These are phyloP conservation scores for Solanum virginianum DNA, from an alignment of 257 asterid species.

Conservation along the genomic window DNA sequence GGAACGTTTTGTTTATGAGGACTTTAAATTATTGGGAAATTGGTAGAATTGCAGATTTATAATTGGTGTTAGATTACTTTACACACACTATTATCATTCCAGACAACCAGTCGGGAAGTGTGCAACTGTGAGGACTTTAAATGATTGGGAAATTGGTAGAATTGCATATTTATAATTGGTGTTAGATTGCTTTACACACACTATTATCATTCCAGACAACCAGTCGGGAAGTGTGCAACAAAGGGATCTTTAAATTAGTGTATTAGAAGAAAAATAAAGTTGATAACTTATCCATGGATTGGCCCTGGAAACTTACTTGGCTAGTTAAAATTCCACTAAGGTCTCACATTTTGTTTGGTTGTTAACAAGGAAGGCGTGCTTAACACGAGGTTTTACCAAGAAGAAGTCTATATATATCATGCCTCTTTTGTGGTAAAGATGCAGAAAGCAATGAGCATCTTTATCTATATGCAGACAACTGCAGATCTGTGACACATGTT, in stretches of 20 bases:
- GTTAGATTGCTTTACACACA: too few species aligned
- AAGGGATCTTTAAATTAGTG: not conserved
- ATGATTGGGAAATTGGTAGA: too few species aligned
- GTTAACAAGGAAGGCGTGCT: not conserved
- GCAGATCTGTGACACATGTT: not conserved
- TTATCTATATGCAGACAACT: not conserved
- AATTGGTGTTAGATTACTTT: not conserved
- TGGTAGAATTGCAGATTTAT: too few species aligned
- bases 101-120: too few species aligned
- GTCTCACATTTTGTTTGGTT: not conserved
- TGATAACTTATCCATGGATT: too few species aligned
- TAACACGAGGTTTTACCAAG: not conserved
- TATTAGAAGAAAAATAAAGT: not conserved
- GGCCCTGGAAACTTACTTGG: too few species aligned
- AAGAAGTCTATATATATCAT: not conserved
- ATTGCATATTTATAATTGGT: too few species aligned
- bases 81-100: not conserved
- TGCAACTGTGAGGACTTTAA: too few species aligned
- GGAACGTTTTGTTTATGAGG: not conserved
- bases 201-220: too few species aligned
- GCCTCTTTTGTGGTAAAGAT: not conserved
- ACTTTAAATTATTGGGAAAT: not conserved
- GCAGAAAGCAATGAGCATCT: not conserved
- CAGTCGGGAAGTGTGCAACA: not conserved
- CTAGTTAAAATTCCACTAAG: not conserved